Base-by-base conservation (phyloP, 169 alveolate species). In the Hammondia hammondi region DNA sequence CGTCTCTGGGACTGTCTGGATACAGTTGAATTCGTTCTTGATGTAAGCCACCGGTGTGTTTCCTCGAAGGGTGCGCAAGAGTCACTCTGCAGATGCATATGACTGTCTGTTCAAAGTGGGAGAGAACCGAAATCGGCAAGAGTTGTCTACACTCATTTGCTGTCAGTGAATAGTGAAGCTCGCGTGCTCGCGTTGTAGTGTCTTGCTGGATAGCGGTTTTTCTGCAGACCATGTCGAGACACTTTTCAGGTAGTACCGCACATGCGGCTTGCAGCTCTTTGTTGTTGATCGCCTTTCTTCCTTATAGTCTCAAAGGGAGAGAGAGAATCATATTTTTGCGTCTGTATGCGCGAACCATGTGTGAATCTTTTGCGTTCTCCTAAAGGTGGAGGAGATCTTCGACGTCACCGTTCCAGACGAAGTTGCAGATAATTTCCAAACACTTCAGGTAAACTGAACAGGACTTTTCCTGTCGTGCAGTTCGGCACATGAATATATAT, bases 1-100 rank as follows among this genome's bases (percentile, higher is more conserved):
- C 45, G 94, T 39, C 88, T 46, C n/a, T 91, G 94, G 94, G 94
- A 91, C 81, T 91, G 94, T 73, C 81, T 91, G 32, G 94, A 91
- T 45, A 72, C 94, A 39, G 94, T 91, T 19, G 94, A 91, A 39
- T 91, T 91, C n/a, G 88, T 91, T n/a, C 94, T 91, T 6, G 94
- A 91, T 32, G 94, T 91, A 71, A 21, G 94, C 39, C 57, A 14
- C 21, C 29, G 61, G 24, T 4, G 10, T 14, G 24, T 3, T 14
- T 10, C 61, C 61, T 52, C 61, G 19, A 14, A 14, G 19, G 9
- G 61, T 52, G 61, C 61, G 0, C 24, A 52, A 52, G 61, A 7
- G 61, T 14, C 61, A 14, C 61, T 3, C 10, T 10, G 2, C 5
- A 52, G 2, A 52, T 52, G 61, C 19, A 52, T 52, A 3, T 14